These are phyloP conservation scores for Noccaea bulbosa DNA, from an alignment of 345 rosid genomes.

Conservation along the genomic window DNA sequence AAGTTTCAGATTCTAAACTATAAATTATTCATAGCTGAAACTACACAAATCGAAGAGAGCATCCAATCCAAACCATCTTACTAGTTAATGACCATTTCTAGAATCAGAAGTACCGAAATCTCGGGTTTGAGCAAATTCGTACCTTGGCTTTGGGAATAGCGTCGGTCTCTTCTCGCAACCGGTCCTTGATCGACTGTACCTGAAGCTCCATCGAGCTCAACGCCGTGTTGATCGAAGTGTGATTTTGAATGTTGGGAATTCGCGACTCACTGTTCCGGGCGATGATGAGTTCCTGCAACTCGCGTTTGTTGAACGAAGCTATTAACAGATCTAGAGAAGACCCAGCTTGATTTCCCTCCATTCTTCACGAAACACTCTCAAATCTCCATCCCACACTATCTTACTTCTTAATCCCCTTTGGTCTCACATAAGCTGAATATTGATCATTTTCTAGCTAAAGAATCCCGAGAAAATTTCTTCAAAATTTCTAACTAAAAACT, in stretches of 20 bases:
- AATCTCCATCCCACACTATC: too few species aligned
- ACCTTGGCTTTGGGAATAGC: conserved; percentile 93
- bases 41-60: neutral
- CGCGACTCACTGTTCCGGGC: conserved; percentile 78
- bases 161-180: conserved; percentile 70
- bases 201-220: conserved; percentile 87
- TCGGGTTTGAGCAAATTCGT: neutral
- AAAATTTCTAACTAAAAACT: too few species aligned
- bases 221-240: conserved; percentile 62
- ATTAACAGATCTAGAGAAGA: conserved; percentile 71
- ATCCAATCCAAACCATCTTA: neutral
- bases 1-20: neutral
- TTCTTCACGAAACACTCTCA: too few species aligned
- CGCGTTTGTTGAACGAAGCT: conserved; percentile 68
- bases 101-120: neutral
- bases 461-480: too few species aligned
- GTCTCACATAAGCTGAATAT: too few species aligned
- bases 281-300: conserved; percentile 87
- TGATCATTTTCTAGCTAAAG: too few species aligned
- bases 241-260: neutral
- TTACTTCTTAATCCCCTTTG: too few species aligned
- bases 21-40: neutral
- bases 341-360: conserved; percentile 73
- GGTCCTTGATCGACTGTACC: conserved; percentile 73
- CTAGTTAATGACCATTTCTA: neutral